Evolutionary conservation across 208 protist species (phyloP).

Genomic region (Acanthamoeba royreba): DNA sequence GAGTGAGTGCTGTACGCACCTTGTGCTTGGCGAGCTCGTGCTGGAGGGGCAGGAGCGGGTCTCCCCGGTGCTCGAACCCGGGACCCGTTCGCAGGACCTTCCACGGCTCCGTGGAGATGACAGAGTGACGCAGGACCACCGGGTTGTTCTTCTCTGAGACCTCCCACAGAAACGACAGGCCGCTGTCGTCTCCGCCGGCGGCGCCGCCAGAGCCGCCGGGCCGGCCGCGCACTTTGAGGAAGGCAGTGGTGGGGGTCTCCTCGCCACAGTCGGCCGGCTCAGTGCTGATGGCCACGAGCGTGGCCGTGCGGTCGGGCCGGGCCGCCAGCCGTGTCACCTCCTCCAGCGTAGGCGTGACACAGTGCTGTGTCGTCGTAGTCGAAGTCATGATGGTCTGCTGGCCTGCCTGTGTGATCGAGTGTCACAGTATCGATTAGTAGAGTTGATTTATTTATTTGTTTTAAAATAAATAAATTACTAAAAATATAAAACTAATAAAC

Average conservation of each 20-base stretch:
- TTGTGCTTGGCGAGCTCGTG: conserved; percentile 5
- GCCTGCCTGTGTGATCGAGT: too few relatives aligned
- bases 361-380: background rate
- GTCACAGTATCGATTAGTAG: too few relatives aligned
- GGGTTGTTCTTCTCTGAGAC: conserved; percentile 1
- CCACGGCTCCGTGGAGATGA: conserved; percentile 22
- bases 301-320: background rate
- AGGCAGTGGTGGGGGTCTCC: background rate
- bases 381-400: too few relatives aligned
- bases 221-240: background rate
- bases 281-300: background rate
- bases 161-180: conserved; percentile 20
- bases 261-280: background rate
- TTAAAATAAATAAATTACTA: background rate
- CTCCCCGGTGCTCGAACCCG: background rate
- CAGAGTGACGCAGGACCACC: background rate
- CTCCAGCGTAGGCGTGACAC: background rate
- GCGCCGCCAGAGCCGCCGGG: background rate
- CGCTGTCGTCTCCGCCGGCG: background rate
- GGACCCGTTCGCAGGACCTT: background rate
- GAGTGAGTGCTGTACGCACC: background rate
- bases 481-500: background rate
- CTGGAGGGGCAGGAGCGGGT: background rate
- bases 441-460: background rate
- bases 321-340: background rate